phyloP scores from a whole-genome alignment of 2,329 filamentous ascomycete species.

The Scedosporium apiospermum region DNA sequence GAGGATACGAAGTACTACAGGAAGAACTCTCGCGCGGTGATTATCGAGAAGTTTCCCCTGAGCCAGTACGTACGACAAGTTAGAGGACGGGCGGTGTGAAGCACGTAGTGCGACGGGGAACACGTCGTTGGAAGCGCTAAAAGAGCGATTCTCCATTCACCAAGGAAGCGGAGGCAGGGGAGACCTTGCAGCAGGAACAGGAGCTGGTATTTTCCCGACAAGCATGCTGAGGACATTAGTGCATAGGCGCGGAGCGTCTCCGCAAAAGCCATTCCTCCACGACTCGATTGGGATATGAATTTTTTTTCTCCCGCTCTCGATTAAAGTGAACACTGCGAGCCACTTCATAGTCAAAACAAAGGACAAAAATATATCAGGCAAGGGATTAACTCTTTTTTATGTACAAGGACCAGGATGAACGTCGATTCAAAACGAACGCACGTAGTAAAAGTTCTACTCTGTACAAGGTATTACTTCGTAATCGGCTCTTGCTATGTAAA shows the following conservation, averaged over 20 bases:
- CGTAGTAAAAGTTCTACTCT: too few species aligned
- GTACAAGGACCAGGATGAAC: too few species aligned
- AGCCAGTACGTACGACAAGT: too few species aligned
- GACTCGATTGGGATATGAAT: not conserved
- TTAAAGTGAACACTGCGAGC: too few species aligned
- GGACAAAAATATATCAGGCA: too few species aligned
- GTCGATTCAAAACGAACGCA: too few species aligned
- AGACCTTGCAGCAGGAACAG: not conserved
- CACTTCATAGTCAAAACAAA: too few species aligned
- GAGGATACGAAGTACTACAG: not conserved
- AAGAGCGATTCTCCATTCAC: not conserved
- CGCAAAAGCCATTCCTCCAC: not conserved
- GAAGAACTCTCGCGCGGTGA: not conserved
- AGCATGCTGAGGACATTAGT: not conserved
- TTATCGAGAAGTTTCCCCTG: not conserved
- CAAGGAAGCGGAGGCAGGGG: not conserved
- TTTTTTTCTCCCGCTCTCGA: not conserved
- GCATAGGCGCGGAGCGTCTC: not conserved
- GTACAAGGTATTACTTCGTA: too few species aligned
- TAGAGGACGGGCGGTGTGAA: too few species aligned
- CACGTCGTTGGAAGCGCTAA: not conserved
- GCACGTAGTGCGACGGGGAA: not conserved
- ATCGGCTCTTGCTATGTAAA: too few species aligned
- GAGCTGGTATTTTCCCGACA: not conserved
- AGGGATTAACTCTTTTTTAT: too few species aligned